phyloP scores from a whole-genome alignment of 768 basidiomycete genomes.

The Pleurotus cornucopiae region DNA sequence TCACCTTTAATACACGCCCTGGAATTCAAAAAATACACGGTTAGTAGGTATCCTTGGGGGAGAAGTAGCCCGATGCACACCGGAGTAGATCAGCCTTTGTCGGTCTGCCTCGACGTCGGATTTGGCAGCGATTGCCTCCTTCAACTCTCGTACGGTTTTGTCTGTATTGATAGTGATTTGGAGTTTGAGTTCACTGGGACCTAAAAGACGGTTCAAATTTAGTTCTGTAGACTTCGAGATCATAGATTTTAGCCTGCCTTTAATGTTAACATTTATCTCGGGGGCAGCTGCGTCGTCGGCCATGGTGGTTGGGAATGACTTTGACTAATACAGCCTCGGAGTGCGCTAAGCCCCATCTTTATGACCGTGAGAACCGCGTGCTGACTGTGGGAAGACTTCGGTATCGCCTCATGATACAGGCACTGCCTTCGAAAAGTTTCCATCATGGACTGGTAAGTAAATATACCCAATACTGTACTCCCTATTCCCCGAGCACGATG shows the following conservation, averaged over 20 bases:
- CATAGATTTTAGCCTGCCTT: conserved; percentile 36
- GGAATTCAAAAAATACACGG: neutral
- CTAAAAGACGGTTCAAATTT: conserved; percentile 26
- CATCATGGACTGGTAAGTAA: too few relatives aligned
- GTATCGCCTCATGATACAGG: neutral
- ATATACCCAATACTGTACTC: too few relatives aligned
- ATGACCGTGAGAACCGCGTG: neutral
- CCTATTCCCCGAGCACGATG: too few relatives aligned
- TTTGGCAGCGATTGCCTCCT: conserved; percentile 82
- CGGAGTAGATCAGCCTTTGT: conserved; percentile 91
- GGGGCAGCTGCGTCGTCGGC: conserved; percentile 35
- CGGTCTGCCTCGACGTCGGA: conserved; percentile 83
- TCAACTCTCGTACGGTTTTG: conserved; percentile 88
- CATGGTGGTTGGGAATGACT: conserved; percentile 35
- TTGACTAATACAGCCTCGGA: neutral
- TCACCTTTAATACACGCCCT: conserved; percentile 75
- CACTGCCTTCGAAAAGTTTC: neutral
- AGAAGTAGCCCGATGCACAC: conserved; percentile 31
- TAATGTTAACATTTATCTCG: conserved; percentile 66
- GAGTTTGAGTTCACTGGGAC: conserved; percentile 91
- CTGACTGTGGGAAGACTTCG: neutral
- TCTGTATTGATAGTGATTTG: conserved; percentile 76
- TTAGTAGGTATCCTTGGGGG: neutral
- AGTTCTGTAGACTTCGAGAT: too few relatives aligned
- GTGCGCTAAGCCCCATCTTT: neutral